Evolutionary conservation across 179 eudicot genomes (phyloP).

Genomic region (Nepenthes alata): DNA sequence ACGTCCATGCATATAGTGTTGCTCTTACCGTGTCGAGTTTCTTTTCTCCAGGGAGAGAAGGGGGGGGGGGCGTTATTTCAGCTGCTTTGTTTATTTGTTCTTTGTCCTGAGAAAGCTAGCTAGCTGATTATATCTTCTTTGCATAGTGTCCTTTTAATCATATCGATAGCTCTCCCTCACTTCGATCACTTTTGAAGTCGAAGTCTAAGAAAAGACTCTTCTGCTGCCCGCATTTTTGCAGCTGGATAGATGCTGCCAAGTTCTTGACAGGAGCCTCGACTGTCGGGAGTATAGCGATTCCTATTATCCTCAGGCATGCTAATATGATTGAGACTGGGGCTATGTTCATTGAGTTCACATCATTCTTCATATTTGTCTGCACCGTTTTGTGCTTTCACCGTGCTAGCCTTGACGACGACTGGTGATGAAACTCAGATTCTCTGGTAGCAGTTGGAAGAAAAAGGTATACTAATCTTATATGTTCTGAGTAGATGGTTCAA

Average conservation of each 20-base stretch:
- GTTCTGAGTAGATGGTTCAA: no score
- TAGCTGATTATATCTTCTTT: neutral
- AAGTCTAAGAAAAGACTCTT: no score
- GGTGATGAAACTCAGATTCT: conserved; percentile 18
- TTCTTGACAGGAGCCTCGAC: conserved; percentile 90
- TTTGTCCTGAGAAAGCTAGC: neutral
- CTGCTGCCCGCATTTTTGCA: conserved; percentile 15
- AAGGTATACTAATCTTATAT: no score
- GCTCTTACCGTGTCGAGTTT: no score
- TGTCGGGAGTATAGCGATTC: conserved; percentile 86
- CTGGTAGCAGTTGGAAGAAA: no score
- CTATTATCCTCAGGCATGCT: conserved; percentile 75
- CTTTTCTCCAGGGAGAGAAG: no score
- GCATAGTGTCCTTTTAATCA: neutral
- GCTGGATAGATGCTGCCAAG: conserved; percentile 92
- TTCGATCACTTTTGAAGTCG: neutral
- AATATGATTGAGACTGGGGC: conserved; percentile 64
- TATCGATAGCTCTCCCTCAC: neutral
- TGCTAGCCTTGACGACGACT: conserved; percentile 79
- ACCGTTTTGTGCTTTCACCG: conserved; percentile 85
- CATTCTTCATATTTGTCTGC: conserved; percentile 72
- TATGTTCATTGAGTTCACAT: conserved; percentile 62
- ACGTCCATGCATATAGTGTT: no score
- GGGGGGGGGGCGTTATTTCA: no score
- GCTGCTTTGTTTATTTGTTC: neutral